These are phyloP conservation scores for Lepidium aucheri DNA, from an alignment of 345 rosid species.

Conservation along the genomic window DNA sequence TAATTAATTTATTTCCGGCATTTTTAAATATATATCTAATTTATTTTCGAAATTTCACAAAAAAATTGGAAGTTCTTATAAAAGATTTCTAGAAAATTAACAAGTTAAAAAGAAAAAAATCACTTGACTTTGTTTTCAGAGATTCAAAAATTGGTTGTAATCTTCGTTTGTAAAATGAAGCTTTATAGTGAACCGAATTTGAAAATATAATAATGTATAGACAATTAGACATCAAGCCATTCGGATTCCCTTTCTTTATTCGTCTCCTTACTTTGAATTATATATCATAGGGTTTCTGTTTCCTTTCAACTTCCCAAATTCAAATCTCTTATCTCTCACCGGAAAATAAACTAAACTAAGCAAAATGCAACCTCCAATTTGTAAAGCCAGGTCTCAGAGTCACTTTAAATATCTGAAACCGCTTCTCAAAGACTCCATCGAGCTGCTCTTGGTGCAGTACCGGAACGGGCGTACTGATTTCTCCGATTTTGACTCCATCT, in stretches of 20 bases:
- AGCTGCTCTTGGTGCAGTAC: conserved; percentile 44
- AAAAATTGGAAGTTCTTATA: too few species aligned
- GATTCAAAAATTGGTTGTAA: too few species aligned
- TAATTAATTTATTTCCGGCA: too few species aligned
- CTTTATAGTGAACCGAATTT: not conserved
- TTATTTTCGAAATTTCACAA: too few species aligned
- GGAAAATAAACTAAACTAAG: not conserved
- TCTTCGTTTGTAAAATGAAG: too few species aligned
- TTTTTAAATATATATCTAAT: too few species aligned
- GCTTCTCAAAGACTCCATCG: conserved; percentile 53
- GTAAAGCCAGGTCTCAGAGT: not conserved
- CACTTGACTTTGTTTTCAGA: too few species aligned
- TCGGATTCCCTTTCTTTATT: conserved; percentile 29
- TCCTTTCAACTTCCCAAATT: conserved; percentile 5
- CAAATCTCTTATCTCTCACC: conserved; percentile 11
- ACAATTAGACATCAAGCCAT: not conserved
- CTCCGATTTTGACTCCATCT: conserved; percentile 51
- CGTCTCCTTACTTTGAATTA: conserved; percentile 29
- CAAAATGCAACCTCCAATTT: conserved; percentile 24
- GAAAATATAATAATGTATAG: not conserved
- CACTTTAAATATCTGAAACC: conserved; percentile 29
- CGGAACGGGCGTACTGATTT: conserved; percentile 45
- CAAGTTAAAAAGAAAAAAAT: too few species aligned
- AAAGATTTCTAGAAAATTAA: too few species aligned
- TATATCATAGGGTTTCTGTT: not conserved